Evolutionary conservation across 1,139 yeast genomes (phyloP).

Genomic region (Pichiaceae sp.): DNA sequence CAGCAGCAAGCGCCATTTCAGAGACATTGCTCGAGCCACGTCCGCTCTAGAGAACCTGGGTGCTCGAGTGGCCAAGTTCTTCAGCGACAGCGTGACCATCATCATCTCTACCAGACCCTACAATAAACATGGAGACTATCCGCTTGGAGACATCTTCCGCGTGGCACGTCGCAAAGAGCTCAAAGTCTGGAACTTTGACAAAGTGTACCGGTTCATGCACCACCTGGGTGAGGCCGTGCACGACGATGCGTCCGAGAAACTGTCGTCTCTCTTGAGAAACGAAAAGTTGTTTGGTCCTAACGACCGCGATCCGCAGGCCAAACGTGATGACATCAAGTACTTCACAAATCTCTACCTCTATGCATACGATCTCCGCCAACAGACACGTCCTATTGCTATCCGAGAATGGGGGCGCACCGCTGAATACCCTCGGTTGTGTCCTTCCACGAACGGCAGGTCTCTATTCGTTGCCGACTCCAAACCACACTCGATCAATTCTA

Average conservation of each 20-base stretch:
- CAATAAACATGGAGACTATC: slow-evolving; percentile 25
- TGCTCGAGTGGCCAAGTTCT: slow-evolving; percentile 64
- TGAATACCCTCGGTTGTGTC: slow-evolving; percentile 29
- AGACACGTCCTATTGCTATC: slow-evolving; percentile 72
- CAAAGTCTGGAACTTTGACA: slow-evolving; percentile 85
- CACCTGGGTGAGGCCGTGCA: slow-evolving; percentile 50
- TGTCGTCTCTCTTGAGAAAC: slow-evolving; percentile 66
- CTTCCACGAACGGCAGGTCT: slow-evolving; percentile 33
- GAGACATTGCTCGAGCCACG: slow-evolving; percentile 47
- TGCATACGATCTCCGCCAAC: slow-evolving; percentile 74
- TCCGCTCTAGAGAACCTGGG: slow-evolving; percentile 51
- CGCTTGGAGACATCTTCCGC: slow-evolving; percentile 56
- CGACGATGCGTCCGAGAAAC: slow-evolving; percentile 18
- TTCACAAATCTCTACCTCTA: slow-evolving; percentile 70
- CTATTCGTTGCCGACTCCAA: slow-evolving; percentile 26
- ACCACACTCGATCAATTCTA: slow-evolving; percentile 14
- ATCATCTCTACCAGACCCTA: slow-evolving; percentile 61
- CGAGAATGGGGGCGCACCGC: slow-evolving; percentile 69
- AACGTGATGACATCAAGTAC: slow-evolving; percentile 76
- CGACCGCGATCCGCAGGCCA: slow-evolving; percentile 82
- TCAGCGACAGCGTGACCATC: slow-evolving; percentile 71
- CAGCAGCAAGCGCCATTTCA: slow-evolving; percentile 37
- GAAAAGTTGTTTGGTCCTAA: slow-evolving; percentile 83
- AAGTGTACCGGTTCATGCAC: slow-evolving; percentile 70
- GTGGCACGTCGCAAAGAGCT: slow-evolving; percentile 54